Conservation (phyloP, 495 filamentous ascomycete genomes). For the Letharia lupina region DNA sequence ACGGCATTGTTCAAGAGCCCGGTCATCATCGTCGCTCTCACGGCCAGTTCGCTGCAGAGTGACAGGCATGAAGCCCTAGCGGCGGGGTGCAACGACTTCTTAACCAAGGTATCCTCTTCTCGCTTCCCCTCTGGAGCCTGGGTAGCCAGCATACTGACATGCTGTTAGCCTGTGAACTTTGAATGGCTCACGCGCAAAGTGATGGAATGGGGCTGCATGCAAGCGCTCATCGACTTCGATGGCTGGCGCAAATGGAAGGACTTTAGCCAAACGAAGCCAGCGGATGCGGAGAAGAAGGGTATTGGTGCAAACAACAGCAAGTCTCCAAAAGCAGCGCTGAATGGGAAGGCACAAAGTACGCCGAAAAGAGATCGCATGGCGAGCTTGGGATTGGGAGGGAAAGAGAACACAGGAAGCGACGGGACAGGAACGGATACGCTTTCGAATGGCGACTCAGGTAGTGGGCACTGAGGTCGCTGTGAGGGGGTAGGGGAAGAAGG, state of each 20-base stretch:
- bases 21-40: conserved; percentile 95
- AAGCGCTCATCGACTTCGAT: conserved; percentile 96
- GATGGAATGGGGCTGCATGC: conserved; percentile 97
- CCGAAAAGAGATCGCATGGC: conserved; percentile 5
- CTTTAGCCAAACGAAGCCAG: conserved; percentile 38
- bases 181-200: conserved; percentile 96
- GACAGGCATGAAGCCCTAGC: conserved; percentile 92
- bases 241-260: conserved; percentile 98
- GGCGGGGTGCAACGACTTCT: conserved; percentile 95
- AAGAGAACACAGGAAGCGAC: not conserved
- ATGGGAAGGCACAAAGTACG: conserved; percentile 8
- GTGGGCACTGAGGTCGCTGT: not conserved
- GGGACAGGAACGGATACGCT: conserved; percentile 4
- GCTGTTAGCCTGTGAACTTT: conserved; percentile 78
- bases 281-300: conserved; percentile 12
- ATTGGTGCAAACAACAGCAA: conserved; percentile 2
- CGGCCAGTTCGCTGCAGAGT: conserved; percentile 84
- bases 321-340: not conserved
- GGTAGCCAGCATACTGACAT: conserved; percentile 14
- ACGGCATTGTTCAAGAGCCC: conserved; percentile 82
- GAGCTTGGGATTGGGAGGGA: not conserved
- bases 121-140: conserved; percentile 1
- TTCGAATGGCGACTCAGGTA: conserved; percentile 6
- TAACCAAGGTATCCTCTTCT: conserved; percentile 72
- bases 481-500: not conserved